Base-by-base conservation (phyloP, 176 grass and related monocot species). In the Pharus latifolius region DNA sequence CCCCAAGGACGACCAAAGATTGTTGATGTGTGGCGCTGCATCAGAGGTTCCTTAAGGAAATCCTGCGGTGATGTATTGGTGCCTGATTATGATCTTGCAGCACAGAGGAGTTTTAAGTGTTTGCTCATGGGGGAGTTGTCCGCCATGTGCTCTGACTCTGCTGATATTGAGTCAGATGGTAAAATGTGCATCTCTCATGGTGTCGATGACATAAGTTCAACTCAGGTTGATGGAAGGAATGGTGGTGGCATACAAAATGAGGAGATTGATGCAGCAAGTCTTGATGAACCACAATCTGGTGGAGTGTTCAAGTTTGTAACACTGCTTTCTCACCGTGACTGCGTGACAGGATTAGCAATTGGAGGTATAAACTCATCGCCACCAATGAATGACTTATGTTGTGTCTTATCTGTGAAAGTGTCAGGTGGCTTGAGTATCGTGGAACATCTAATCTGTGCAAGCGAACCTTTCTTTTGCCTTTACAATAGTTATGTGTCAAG, bases 301-400 rank as follows among this genome's bases (percentile, higher is more conserved):
- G 20, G 28, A 56, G 31, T 50, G 26, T 75, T 66, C 50, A 88
- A 75, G 38, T 79, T 64, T 20, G 63, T 72, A 46, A 88, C 87
- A 25, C 63, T 93, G 74, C 56, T 55, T 61, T 87, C 67, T 53
- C 95, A 98, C 59, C 87, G 79, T 58, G 95, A 98, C 70, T 98
- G 87, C 47, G 81, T 93, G 31, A 93, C 90, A 51, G 84, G 86
- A 27, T 81, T 98, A 73, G 72, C 78, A 35, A 66, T 93, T 85
- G 87, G 90, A 93, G 95, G 90, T 93, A 92, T 50, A 81, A 57
- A 24, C 38, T 27, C 18, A 63, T 70, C 46, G 69, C 19, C 26
- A 10, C 37, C 27, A 44, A 35, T 46, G 53, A 26, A 64, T 29
- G n/a, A n/a, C n/a, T n/a, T n/a, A n/a, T n/a, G n/a, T n/a, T n/a